Evolutionary conservation across 1,139 yeast genomes (phyloP), one percentile per base, ranked within the genome.

Genomic region (Hyphopichia burtonii): DNA sequence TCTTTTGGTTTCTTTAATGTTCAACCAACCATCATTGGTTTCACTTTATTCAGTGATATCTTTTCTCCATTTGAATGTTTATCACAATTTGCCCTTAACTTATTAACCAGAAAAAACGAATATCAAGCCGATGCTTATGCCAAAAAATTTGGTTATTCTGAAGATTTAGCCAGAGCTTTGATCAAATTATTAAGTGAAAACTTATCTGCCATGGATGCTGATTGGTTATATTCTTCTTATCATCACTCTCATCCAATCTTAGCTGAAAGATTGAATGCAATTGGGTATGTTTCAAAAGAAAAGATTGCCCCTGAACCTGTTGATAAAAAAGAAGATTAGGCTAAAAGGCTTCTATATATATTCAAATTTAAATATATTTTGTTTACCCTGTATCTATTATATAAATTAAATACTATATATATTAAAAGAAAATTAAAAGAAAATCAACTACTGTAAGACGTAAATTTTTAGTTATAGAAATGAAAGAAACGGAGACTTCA

Each of bases 121-220:
- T 93, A 83, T 57, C 90, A 93, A 66, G 99, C 99, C 18, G 98
- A 93, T 61, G 81, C 76, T 43, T 91, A 78, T 59, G 97, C 98
- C 10, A 81, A 78, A 45, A 70, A 75, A 41, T 77, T 83, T 51
- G 96, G 96, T 23, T 83, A 82, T 58, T 74, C 86, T 8, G 73
- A 76, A 30, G 83, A 82, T 41, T 78, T 93, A 60, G 78, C 86
- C 41, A 72, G 73, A 45, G 83, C 96, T 1, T 77, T 93, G 58
- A 83, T 88, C 58, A 82, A 77, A 49, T 69, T 93, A 51, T 86
- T 85, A 55, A 80, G 82, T 51, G 87, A 88, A 60, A 91, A 93
- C 64, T 76, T 93, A 61, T 76, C 90, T 43, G 78, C 91, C 27
- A 77, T 89, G 71, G 89, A 86, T 57, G 95, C 94, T 31, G 98